Percentiles rank a stretch among this genome's conserved stretches.
phyloP scores from a whole-genome alignment of 345 rosid genomes.

The Eucalyptus guilfoylei region DNA sequence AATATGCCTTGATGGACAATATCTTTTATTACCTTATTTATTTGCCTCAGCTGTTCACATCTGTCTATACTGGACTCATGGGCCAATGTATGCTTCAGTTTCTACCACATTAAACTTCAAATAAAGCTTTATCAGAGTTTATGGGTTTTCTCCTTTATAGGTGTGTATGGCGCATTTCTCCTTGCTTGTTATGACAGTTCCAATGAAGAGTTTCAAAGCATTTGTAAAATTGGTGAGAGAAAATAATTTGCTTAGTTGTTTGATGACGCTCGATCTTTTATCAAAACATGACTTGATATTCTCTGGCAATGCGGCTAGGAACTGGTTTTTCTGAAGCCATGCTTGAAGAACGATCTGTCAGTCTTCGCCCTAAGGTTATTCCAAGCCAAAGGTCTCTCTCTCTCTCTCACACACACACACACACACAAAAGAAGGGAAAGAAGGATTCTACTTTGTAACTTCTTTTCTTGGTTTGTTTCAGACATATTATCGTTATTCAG shows the following conservation, averaged over 20 bases:
- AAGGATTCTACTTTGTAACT: background rate
- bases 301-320: constrained; percentile 17
- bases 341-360: constrained; percentile 77
- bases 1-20: background rate
- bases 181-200: constrained; percentile 77
- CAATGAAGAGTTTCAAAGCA: constrained; percentile 89
- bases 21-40: background rate
- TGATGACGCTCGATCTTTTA: background rate
- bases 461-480: constrained; percentile 13
- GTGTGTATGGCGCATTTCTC: constrained; percentile 90
- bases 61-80: background rate
- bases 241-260: background rate
- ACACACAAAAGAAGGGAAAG: background rate
- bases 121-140: background rate
- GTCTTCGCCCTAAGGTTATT: constrained; percentile 79
- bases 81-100: background rate
- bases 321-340: constrained; percentile 80
- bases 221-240: constrained; percentile 79
- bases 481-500: constrained; percentile 70
- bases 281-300: background rate
- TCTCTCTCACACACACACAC: background rate
- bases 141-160: constrained; percentile 10
- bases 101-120: background rate
- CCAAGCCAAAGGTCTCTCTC: constrained; percentile 62
- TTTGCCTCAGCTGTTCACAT: background rate